phyloP scores from a whole-genome alignment of 768 basidiomycete genomes.

The Cyclocybe cylindracea region DNA sequence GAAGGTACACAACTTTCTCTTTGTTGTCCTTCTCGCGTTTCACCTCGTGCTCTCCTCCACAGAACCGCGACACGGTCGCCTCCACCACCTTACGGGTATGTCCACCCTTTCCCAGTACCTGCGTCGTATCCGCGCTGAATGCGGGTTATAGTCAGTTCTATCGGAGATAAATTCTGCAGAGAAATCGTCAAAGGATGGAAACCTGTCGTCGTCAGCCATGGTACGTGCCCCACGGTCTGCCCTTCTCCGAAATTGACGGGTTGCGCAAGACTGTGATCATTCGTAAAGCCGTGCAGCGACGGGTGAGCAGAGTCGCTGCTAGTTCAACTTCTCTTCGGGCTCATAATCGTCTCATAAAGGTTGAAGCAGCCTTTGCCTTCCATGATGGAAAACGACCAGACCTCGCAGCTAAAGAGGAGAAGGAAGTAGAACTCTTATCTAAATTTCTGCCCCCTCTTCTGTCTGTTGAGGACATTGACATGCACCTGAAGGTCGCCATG shows the following conservation, averaged over 20 bases:
- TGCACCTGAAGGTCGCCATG: conserved; percentile 44
- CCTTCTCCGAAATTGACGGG: conserved; percentile 1
- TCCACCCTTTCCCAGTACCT: not conserved
- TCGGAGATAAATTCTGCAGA: conserved; percentile 71
- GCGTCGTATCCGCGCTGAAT: not conserved
- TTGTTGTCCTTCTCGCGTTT: not conserved
- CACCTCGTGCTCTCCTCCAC: conserved; percentile 2
- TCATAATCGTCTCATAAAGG: conserved; percentile 34
- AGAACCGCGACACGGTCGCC: conserved; percentile 58
- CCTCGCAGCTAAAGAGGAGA: conserved; percentile 61
- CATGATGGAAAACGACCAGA: conserved; percentile 58
- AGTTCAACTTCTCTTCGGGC: not conserved
- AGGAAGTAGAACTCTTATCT: conserved; percentile 56
- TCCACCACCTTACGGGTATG: conserved; percentile 63
- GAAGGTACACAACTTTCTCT: conserved; percentile 48
- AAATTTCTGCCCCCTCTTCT: conserved; percentile 62
- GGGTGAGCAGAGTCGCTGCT: conserved; percentile 44
- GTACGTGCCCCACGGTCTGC: conserved; percentile 18
- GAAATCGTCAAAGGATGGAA: conserved; percentile 45
- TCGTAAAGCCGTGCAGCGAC: conserved; percentile 56
- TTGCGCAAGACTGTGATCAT: conserved; percentile 41
- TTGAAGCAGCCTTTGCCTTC: conserved; percentile 60
- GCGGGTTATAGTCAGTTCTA: conserved; percentile 53
- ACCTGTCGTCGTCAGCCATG: conserved; percentile 47
- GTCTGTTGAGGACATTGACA: conserved; percentile 56